Conservation (phyloP, 1,284 basidiomycete genomes). For the Ceratorhiza oryzae-sativae region DNA sequence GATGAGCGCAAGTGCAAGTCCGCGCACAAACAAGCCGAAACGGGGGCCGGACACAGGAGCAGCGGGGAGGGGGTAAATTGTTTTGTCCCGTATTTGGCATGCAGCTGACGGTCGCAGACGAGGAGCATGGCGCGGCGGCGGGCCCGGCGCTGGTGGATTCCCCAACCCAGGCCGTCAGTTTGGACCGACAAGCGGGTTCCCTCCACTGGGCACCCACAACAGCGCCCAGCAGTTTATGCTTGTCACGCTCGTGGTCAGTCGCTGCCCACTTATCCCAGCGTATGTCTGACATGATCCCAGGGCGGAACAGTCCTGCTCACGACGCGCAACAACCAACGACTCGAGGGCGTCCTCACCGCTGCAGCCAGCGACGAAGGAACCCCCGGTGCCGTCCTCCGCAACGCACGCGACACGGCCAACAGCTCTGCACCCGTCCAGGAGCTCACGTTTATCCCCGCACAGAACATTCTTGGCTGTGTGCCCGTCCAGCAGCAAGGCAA, state of each 20-base stretch:
- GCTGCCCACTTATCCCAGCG: slow-evolving; percentile 57
- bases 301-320: slow-evolving; percentile 73
- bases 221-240: slow-evolving; percentile 35
- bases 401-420: slow-evolving; percentile 70
- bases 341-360: slow-evolving; percentile 71
- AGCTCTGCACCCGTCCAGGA: slow-evolving; percentile 73
- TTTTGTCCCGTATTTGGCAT: neutral
- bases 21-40: slow-evolving; percentile 27
- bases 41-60: neutral
- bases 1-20: slow-evolving; percentile 11
- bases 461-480: slow-evolving; percentile 73
- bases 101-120: slow-evolving; percentile 25
- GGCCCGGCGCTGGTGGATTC: neutral
- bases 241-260: slow-evolving; percentile 27
- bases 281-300: slow-evolving; percentile 71
- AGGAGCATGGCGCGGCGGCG: slow-evolving; percentile 31
- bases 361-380: slow-evolving; percentile 70
- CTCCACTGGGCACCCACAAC: slow-evolving; percentile 5
- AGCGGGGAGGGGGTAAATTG: slow-evolving; percentile 18
- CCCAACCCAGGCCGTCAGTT: slow-evolving; percentile 18
- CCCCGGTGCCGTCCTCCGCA: slow-evolving; percentile 71
- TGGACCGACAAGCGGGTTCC: slow-evolving; percentile 25
- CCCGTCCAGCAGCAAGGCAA: slow-evolving; percentile 62
- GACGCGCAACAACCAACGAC: slow-evolving; percentile 71
- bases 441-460: slow-evolving; percentile 67